Conservation (phyloP, 129 eudicot species). For the Tagetes erecta region DNA sequence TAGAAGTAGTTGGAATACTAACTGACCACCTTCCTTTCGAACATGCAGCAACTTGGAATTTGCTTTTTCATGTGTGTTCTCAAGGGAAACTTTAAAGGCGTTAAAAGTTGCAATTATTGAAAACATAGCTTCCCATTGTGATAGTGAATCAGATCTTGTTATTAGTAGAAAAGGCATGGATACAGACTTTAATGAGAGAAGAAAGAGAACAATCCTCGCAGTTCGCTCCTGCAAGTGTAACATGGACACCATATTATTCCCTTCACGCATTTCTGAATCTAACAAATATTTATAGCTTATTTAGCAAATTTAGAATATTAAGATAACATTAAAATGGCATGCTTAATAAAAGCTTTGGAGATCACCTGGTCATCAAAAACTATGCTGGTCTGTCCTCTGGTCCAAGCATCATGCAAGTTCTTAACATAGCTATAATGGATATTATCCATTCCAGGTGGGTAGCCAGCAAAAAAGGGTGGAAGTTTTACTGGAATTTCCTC, state of each 20-base stretch:
- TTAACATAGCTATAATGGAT: constrained; percentile 45
- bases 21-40: constrained; percentile 45
- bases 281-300: constrained; percentile 15
- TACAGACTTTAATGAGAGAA: constrained; percentile 49
- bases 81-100: constrained; percentile 47
- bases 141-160: constrained; percentile 31
- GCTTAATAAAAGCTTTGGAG: neutral
- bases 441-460: constrained; percentile 41
- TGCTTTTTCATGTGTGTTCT: constrained; percentile 42
- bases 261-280: constrained; percentile 18
- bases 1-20: constrained; percentile 63
- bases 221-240: constrained; percentile 55
- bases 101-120: constrained; percentile 41
- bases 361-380: constrained; percentile 75
- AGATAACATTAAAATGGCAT: neutral
- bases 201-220: constrained; percentile 39
- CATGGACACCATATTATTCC: constrained; percentile 14
- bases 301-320: constrained; percentile 11
- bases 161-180: constrained; percentile 63
- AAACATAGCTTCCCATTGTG: constrained; percentile 74
- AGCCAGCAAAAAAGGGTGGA: constrained; percentile 42
- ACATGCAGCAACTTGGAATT: constrained; percentile 49
- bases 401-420: constrained; percentile 64
- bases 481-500: constrained; percentile 37
- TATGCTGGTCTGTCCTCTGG: constrained; percentile 51